Percentiles rank a stretch among this genome's conserved stretches.
phyloP scores from a whole-genome alignment of 73 alveolate genomes.

The Loxodes magnus region DNA sequence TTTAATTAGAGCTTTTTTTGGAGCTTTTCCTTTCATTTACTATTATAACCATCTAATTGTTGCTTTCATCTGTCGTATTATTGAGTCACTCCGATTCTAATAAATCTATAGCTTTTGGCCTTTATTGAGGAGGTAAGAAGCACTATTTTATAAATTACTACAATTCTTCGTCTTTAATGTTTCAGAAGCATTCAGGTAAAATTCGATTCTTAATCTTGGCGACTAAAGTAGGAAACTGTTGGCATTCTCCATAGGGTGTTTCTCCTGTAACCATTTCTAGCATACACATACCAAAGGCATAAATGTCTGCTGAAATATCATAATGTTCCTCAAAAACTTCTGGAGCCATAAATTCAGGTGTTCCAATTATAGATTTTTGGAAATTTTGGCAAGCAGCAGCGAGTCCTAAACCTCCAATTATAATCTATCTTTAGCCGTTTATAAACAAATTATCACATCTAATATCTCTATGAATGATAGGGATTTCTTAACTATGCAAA shows the following conservation, averaged over 20 bases:
- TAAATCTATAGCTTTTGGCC: no score
- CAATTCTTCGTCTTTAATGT: no score
- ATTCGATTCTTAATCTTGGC: no score
- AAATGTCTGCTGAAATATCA: conserved; percentile 92
- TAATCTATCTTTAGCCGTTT: conserved; percentile 84
- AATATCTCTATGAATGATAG: conserved; percentile 78
- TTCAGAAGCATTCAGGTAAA: no score
- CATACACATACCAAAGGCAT: conserved; percentile 96
- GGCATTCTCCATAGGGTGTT: conserved; percentile 93
- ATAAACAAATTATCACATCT: conserved; percentile 96
- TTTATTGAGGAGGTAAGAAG: no score
- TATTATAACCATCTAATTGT: no score
- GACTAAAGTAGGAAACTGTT: no score
- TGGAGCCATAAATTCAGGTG: conserved; percentile 98
- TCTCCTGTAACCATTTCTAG: conserved; percentile 91
- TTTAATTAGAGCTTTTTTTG: no score
- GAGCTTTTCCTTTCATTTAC: no score
- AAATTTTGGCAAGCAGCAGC: conserved; percentile 24
- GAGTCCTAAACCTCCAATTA: conserved; percentile 97
- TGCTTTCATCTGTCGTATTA: no score
- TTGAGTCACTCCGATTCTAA: no score
- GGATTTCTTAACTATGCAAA: conserved; percentile 66
- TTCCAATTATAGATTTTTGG: conserved; percentile 74
- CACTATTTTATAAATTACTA: no score
- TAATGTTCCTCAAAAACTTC: conserved; percentile 91